phyloP scores from a whole-genome alignment of 2,329 filamentous ascomycete genomes.

The Penicillium sp. region DNA sequence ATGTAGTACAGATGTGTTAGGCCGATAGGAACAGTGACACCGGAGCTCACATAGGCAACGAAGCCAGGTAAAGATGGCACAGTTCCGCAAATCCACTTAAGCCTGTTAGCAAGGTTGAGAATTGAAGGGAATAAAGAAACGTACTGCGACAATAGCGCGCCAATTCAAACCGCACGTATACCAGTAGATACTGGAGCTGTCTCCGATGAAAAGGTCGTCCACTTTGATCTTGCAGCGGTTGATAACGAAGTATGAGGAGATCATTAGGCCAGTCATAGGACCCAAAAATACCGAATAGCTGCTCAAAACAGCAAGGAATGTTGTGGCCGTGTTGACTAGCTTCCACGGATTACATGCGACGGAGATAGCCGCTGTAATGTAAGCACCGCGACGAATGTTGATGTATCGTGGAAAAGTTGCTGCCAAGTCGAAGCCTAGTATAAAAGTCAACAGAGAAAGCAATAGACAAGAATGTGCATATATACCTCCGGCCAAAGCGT shows the following conservation, averaged over 20 bases:
- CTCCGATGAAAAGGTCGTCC: neutral
- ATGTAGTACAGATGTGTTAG: neutral
- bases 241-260: slow-evolving; percentile 47
- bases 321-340: slow-evolving; percentile 23
- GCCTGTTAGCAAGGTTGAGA: neutral
- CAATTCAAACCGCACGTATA: neutral
- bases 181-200: neutral
- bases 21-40: neutral
- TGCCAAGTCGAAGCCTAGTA: slow-evolving; percentile 34
- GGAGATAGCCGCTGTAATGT: slow-evolving; percentile 43
- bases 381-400: slow-evolving; percentile 56
- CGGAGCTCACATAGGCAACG: neutral
- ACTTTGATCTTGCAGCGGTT: slow-evolving; percentile 38
- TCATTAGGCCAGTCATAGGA: slow-evolving; percentile 46
- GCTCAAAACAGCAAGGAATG: slow-evolving; percentile 22
- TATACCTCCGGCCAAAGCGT: neutral
- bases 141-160: neutral
- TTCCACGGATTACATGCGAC: slow-evolving; percentile 26
- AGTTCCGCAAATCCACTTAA: neutral
- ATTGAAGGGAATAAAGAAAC: neutral
- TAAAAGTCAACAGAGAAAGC: neutral
- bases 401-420: slow-evolving; percentile 54
- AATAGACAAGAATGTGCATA: neutral
- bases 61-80: neutral
- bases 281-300: slow-evolving; percentile 47